Conservation (phyloP, 768 basidiomycete species). For the Leccinum rimulosum region DNA sequence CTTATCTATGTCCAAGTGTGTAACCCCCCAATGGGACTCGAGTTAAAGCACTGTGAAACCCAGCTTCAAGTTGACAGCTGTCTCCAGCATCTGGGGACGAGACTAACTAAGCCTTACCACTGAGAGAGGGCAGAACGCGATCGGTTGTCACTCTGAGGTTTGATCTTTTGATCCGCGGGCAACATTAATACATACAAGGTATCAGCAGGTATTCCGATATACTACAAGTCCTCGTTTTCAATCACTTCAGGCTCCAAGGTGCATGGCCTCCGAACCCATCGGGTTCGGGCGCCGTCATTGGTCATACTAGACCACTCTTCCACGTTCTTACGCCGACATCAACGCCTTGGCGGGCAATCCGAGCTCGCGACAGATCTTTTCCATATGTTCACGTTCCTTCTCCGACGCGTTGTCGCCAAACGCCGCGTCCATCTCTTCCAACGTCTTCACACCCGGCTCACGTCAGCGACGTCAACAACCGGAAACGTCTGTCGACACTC, state of each 20-base stretch:
- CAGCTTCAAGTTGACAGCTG: too few relatives aligned
- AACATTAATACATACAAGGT: neutral
- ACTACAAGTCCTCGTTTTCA: neutral
- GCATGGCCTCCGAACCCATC: neutral
- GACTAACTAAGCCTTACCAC: too few relatives aligned
- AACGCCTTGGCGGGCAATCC: constrained; percentile 29
- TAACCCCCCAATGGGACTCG: too few relatives aligned
- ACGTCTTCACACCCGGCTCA: constrained; percentile 18
- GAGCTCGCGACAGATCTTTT: constrained; percentile 26
- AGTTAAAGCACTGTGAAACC: too few relatives aligned
- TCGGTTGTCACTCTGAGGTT: too few relatives aligned
- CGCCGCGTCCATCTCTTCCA: constrained; percentile 34
- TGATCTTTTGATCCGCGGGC: neutral
- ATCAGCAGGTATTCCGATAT: neutral
- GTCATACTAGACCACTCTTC: neutral
- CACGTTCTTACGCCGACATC: constrained; percentile 9
- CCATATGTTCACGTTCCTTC: constrained; percentile 27
- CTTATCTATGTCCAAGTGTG: too few relatives aligned
- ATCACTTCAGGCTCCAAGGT: neutral
- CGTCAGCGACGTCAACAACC: neutral
- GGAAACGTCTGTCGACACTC: constrained; percentile 5
- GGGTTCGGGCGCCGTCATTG: neutral
- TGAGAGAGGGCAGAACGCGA: too few relatives aligned
- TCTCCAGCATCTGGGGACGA: too few relatives aligned
- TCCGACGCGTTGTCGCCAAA: constrained; percentile 31